Evolutionary conservation across 805 yeast genomes (phyloP), one percentile per base, ranked within the genome.

Genomic region (Ogataea saltuana): DNA sequence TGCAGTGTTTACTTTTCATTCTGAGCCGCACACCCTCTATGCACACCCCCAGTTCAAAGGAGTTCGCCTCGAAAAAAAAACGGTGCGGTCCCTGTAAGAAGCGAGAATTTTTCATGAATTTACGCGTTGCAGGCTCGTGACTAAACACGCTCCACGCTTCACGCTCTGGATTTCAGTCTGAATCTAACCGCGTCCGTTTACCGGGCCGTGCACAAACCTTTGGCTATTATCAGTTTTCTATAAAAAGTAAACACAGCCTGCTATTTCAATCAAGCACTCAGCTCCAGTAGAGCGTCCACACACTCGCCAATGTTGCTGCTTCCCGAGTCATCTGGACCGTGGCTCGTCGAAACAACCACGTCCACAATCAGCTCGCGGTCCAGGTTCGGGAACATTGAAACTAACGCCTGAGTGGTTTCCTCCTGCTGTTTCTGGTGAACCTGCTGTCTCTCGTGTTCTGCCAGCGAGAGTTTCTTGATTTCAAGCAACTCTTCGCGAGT

Each of bases 341-440:
- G 25, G 48, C 77, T 72, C 58, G 83, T 85, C 61, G 82, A 78
- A 2, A 67, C 64, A 23, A 88, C 74, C 3, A 88, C 81, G 58
- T 88, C 96, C 42, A 73, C 76, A 38, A 89, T 72, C 1, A 89
- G 67, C 0, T 78, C 85, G 38, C 68, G 66, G 53, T 88, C 96
- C 47, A 88, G 67, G 33, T 69, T 71, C 0, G 96, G 95, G 61
- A 89, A 88, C 80, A 89, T 85, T 36, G 80, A 80, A 21, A 66
- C 65, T 41, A 88, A 68, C 2, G 76, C 75, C 1, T 64, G 65
- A 18, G 74, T 68, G 2, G 80, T 74, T 32, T 71, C 70, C 15
- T 67, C 62, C 28, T 65, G 70, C 46, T 79, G 81, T 44, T 69
- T 61, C 21, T 62, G 65, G 29, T 69, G 69, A 10, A 70, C 57